Evolutionary conservation across 148 eudicot genomes (phyloP), one percentile per base, ranked within the genome.

Genomic region (Rhododendron griersonianum): DNA sequence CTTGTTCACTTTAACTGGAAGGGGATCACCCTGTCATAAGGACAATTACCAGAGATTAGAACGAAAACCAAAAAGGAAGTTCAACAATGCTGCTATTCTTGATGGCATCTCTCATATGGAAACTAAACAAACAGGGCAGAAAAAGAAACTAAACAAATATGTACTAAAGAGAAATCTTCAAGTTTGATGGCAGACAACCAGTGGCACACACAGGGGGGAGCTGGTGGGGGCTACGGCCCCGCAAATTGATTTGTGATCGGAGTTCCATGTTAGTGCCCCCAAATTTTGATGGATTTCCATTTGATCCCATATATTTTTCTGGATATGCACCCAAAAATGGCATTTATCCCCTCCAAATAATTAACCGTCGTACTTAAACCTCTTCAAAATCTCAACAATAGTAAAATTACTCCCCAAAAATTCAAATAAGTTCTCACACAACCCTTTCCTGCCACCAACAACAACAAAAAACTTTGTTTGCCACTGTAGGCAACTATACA

Each of bases 1-100:
- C 85, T 89, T 91, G 87, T 91, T 91, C 78, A 91, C 92, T 83
- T 91, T 91, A 48, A 91, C 90, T 88, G 86, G 90, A 87, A 91
- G 91, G 16, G 74, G 80, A 86, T 91, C 90, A 35, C 92, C 91
- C 92, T 91, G 89, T 69, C 47, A 71, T 83, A 75, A 85, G 28
- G 78, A 85, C n/a, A 35, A 35, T 71, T 28, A 83, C 11, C 4
- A 47, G 0, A 15, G 35, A 74, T 33, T 11, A 63, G 53, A 10
- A 25, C 14, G 18, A 33, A 73, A 67, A 37, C 28, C 73, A 51
- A 48, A 67, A 50, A 45, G 16, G 15, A 63, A 63, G n/a, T 19
- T 45, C 28, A 15, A 23, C 25, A 78, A 25, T 7, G 47, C 2
- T 48, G 45, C 37, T 33, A 30, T 71, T 45, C 44, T 48, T 33